These are phyloP conservation scores for Saccharomyces hybrid DNA, from an alignment of 1,139 yeast species.

Conservation along the genomic window DNA sequence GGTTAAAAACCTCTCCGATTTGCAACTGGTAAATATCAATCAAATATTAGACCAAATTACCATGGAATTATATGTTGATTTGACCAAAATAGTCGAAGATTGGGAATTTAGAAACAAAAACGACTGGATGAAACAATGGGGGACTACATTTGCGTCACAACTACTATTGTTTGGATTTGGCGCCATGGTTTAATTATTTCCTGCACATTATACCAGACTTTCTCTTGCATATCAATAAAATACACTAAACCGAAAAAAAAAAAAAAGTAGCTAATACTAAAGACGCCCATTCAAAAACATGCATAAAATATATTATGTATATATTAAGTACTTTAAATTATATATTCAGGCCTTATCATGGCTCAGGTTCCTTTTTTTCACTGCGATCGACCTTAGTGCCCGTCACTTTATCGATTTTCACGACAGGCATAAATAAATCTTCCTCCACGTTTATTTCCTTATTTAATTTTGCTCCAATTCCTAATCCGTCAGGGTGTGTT, in stretches of 20 bases:
- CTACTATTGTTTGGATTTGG: slow-evolving; percentile 51
- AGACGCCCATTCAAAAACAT: not conserved
- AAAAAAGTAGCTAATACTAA: not conserved
- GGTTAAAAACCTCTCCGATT: slow-evolving; percentile 42
- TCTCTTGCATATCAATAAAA: not conserved
- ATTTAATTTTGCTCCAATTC: slow-evolving; percentile 39
- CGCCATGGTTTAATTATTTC: slow-evolving; percentile 40
- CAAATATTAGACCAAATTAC: slow-evolving; percentile 47
- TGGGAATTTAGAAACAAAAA: slow-evolving; percentile 39
- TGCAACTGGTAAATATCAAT: slow-evolving; percentile 36
- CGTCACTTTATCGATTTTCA: slow-evolving; percentile 26
- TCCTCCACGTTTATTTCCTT: slow-evolving; percentile 4
- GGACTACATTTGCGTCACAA: slow-evolving; percentile 54
- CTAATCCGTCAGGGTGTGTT: slow-evolving; percentile 36
- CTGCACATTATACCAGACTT: not conserved
- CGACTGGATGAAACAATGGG: slow-evolving; percentile 48
- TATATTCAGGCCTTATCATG: slow-evolving; percentile 1
- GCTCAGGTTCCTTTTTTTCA: not conserved
- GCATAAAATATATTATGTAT: not conserved
- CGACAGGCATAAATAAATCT: slow-evolving; percentile 32
- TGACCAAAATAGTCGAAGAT: slow-evolving; percentile 45
- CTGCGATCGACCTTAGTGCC: slow-evolving; percentile 15
- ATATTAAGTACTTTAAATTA: slow-evolving; percentile 1
- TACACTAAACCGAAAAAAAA: not conserved
- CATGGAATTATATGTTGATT: slow-evolving; percentile 52